Base-by-base conservation (phyloP, 768 basidiomycete genomes). In the Suillus discolor region DNA sequence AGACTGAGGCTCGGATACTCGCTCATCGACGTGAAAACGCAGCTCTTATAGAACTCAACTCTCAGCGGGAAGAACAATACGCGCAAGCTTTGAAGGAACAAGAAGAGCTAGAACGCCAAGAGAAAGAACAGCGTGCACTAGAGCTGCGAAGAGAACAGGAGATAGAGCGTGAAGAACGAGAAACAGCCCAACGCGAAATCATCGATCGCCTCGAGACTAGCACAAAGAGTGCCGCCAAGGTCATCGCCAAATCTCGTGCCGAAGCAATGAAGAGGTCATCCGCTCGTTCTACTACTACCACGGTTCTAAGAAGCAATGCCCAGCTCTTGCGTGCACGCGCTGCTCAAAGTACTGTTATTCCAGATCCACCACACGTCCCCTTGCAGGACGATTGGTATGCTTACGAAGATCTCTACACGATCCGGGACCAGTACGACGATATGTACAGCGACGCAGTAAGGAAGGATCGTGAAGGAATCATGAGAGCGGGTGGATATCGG, bases 1-100 rank as follows among this genome's bases (percentile, higher is more conserved):
- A 88, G 70, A 98, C 96, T 0, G 96, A 99, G 79, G 87, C 86
- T 8, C 88, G 92, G 23, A 92, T 99, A 67, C 84, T 85, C 3
- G 83, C 84, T 51, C 94, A 93, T 76, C 89, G 90, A 49, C 84
- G 83, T 31, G 90, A 93, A 71, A 98, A 98, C 72, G 90, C 91
- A 2, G 85, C 87, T 0, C 79, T 91, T 31, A 98, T 94, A 61
- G 90, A 93, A 68, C 84, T 91, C 60, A 99, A 99, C 77, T 76
- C 88, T 36, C 90, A 92, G 70, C 87, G 92, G 42, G 92, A 94
- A 60, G 91, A 92, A 72, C 86, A 89, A 18, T 92, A 93, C 65
- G 84, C 83, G 2, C 88, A 87, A 57, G 83, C 85, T 20, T 81
- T 94, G 3, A 87, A 84, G 70, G 91, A 93, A 61, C 89, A 92